Percentiles rank a stretch among this genome's conserved stretches.
phyloP scores from a whole-genome alignment of 1,284 basidiomycete species.

The Rhizoctonia solani region DNA sequence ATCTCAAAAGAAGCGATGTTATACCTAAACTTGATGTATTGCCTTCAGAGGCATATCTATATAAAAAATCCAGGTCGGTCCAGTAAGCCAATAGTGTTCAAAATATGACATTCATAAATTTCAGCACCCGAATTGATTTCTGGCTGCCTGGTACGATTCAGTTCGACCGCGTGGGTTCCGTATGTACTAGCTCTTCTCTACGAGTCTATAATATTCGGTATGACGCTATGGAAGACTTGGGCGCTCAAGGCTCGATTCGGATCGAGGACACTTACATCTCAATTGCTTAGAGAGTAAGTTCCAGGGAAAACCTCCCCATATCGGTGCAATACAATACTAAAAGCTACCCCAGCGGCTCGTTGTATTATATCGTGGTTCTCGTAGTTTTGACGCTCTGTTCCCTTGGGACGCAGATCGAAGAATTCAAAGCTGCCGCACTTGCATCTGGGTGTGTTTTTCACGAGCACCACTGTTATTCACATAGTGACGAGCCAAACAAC shows the following conservation, averaged over 20 bases:
- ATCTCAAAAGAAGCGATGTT: no score
- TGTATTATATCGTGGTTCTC: constrained; percentile 1
- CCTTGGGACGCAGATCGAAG: neutral
- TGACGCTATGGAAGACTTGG: constrained; percentile 9
- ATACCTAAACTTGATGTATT: no score
- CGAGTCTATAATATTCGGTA: neutral
- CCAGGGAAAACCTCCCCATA: neutral
- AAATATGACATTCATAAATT: neutral
- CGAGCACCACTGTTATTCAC: neutral
- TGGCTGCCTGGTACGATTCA: neutral
- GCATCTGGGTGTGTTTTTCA: neutral
- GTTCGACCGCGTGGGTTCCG: neutral
- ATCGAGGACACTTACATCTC: neutral
- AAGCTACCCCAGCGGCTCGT: neutral
- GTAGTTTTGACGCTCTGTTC: neutral
- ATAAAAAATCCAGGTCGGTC: neutral
- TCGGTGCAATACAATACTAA: neutral
- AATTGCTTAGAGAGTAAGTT: neutral
- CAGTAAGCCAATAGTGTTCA: no score
- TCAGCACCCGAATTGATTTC: neutral
- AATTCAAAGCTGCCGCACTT: neutral
- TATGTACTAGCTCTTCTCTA: neutral
- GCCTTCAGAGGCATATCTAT: neutral
- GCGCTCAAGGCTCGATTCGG: neutral
- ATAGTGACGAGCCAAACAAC: neutral